Evolutionary conservation across 2,329 filamentous ascomycete genomes (phyloP).

Genomic region (Stachybotrys elegans): DNA sequence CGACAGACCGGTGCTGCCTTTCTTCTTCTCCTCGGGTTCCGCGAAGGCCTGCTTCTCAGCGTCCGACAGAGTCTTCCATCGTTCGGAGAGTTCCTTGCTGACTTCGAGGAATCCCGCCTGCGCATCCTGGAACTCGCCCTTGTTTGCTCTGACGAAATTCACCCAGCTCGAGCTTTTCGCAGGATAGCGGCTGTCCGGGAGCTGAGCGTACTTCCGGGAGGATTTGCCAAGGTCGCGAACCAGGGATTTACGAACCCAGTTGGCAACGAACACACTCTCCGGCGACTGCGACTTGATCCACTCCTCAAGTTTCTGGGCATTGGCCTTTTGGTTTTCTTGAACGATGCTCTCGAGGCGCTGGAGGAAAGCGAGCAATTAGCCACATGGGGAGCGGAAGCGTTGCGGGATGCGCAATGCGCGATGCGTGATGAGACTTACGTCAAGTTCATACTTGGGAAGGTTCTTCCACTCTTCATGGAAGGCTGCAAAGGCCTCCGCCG

Average conservation of each 20-base stretch:
- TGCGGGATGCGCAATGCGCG: too few species aligned
- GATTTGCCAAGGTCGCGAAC: constrained; percentile 10
- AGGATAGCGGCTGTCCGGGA: neutral
- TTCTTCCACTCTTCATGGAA: too few species aligned
- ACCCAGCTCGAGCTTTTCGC: constrained; percentile 19
- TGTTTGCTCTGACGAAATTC: constrained; percentile 33
- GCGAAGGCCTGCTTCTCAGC: constrained; percentile 36
- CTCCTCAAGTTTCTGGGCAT: constrained; percentile 37
- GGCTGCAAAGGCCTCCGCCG: too few species aligned
- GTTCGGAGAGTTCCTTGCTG: constrained; percentile 18
- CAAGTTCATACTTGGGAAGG: too few species aligned
- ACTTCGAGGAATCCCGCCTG: constrained; percentile 14
- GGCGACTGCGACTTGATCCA: constrained; percentile 43
- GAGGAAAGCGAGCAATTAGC: too few species aligned
- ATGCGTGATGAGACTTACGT: too few species aligned
- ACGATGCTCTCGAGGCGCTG: too few species aligned
- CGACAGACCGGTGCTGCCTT: constrained; percentile 30
- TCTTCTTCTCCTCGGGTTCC: constrained; percentile 34
- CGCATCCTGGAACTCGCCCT: constrained; percentile 20
- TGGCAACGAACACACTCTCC: constrained; percentile 38
- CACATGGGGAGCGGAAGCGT: too few species aligned
- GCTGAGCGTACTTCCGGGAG: neutral
- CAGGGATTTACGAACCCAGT: constrained; percentile 40
- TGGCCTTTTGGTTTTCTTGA: too few species aligned
- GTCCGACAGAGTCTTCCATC: constrained; percentile 39